Evolutionary conservation across 768 basidiomycete genomes (phyloP).

Genomic region (Russula abietina): DNA sequence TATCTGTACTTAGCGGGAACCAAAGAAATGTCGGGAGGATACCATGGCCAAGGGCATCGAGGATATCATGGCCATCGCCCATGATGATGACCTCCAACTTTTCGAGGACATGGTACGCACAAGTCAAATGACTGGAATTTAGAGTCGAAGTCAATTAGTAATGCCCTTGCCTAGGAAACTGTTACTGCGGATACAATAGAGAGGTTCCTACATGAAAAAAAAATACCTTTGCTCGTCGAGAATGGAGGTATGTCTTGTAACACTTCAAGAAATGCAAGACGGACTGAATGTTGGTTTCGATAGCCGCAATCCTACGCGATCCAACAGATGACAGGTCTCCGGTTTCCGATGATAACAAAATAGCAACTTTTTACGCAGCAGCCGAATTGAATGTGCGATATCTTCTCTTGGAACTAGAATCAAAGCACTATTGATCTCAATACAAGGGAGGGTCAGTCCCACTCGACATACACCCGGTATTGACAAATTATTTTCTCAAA

Average conservation of each 20-base stretch:
- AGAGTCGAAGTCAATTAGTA: not conserved
- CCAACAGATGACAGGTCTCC: not conserved
- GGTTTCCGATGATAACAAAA: not conserved
- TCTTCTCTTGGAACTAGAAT: not conserved
- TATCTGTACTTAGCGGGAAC: not conserved
- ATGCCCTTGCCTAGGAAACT: not conserved
- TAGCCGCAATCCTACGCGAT: conserved; percentile 4
- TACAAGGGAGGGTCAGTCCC: conserved; percentile 5
- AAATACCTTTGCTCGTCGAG: not conserved
- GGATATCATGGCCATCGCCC: conserved; percentile 8
- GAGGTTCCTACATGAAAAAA: not conserved
- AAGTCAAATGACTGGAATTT: not conserved
- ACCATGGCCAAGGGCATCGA: not conserved
- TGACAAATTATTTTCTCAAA: conserved; percentile 12
- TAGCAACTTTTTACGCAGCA: conserved; percentile 1
- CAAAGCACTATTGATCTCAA: not conserved
- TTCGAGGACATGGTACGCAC: conserved; percentile 9
- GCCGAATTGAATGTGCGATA: not conserved
- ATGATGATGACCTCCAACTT: conserved; percentile 11
- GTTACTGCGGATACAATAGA: conserved; percentile 2
- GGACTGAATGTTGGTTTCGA: not conserved
- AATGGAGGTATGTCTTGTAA: conserved; percentile 5
- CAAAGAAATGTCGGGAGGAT: conserved; percentile 4
- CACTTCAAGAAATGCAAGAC: not conserved
- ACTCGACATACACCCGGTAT: conserved; percentile 3